Conservation (phyloP, 2,329 filamentous ascomycete genomes). For the Sclerotinia spermophila region DNA sequence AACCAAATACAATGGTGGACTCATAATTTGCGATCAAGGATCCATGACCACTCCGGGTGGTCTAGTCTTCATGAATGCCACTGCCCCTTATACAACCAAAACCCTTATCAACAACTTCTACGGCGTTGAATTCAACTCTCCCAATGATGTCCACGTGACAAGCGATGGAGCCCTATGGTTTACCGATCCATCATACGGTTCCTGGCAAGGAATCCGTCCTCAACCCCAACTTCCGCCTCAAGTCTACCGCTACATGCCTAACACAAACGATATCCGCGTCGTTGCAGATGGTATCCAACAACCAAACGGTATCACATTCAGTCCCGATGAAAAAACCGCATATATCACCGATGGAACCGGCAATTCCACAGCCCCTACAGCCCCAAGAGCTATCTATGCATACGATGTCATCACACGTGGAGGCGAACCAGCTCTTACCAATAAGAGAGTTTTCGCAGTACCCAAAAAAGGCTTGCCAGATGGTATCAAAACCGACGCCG, state of each 20-base stretch:
- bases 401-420: slow-evolving; percentile 25
- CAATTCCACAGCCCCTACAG: slow-evolving; percentile 37
- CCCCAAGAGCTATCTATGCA: slow-evolving; percentile 38
- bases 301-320: slow-evolving; percentile 57
- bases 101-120: slow-evolving; percentile 57
- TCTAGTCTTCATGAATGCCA: slow-evolving; percentile 21
- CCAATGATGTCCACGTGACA: slow-evolving; percentile 55
- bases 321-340: slow-evolving; percentile 47
- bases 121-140: slow-evolving; percentile 54
- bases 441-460: slow-evolving; percentile 49
- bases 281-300: slow-evolving; percentile 54
- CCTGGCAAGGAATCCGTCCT: slow-evolving; percentile 54
- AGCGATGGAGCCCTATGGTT: slow-evolving; percentile 56
- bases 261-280: slow-evolving; percentile 49
- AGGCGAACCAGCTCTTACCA: slow-evolving; percentile 19
- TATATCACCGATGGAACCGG: slow-evolving; percentile 52
- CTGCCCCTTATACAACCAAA: slow-evolving; percentile 26
- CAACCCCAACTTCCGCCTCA: slow-evolving; percentile 51
- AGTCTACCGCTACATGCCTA: slow-evolving; percentile 53
- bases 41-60: slow-evolving; percentile 21
- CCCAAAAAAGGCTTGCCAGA: slow-evolving; percentile 52
- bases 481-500: slow-evolving; percentile 50
- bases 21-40: slow-evolving; percentile 26
- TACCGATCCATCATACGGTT: slow-evolving; percentile 58
- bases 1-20: slow-evolving; percentile 24